Base-by-base conservation (phyloP, 306 rosid genomes). In the Abrus pulchellus region DNA sequence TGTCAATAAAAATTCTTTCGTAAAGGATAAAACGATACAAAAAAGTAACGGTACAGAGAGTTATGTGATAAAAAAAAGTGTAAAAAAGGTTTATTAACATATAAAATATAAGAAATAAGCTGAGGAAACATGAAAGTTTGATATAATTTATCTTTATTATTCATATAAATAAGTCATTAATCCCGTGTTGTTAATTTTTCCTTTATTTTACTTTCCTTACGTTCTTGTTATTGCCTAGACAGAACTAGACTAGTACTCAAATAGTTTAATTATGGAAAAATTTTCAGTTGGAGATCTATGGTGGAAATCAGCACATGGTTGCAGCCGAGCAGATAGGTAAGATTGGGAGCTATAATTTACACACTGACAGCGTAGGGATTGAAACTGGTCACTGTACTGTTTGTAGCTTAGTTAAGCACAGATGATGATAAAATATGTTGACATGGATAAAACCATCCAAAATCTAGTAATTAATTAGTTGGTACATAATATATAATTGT, bases 301-400 rank as follows among this genome's bases (percentile, higher is more conserved):
- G 50, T 53, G 86, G 53, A 74, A 44, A 60, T 50, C 67, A 68
- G 34, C 20, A 57, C 85, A 76, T 50, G 65, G 85, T 44, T 52
- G 84, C 61, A 10, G 73, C 82, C 62, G 10, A 47, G 13, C 44
- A 54, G 2, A 79, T 86, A 82, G 89, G 89, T 82, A 60, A 48
- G 83, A 45, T 8, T 55, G 14, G 27, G 59, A 53, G 9, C 54
- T 52, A 41, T 66, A 75, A 34, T 44, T 3, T 41, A 5, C 56
- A 32, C 60, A 7, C 0, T 71, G 2, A 29, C 29, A 3, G n/a
- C 27, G 7, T 5, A 2, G 36, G 6, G 7, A 28, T 27, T 0
- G 40, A 36, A 36, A 36, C 28, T 20, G 1, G 7, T 3, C 59
- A 13, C n/a, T 3, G 28, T 14, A 38, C 6, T 13, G 13, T 70